Conservation (phyloP, 768 basidiomycete species). For the Cystobasidium ongulense region DNA sequence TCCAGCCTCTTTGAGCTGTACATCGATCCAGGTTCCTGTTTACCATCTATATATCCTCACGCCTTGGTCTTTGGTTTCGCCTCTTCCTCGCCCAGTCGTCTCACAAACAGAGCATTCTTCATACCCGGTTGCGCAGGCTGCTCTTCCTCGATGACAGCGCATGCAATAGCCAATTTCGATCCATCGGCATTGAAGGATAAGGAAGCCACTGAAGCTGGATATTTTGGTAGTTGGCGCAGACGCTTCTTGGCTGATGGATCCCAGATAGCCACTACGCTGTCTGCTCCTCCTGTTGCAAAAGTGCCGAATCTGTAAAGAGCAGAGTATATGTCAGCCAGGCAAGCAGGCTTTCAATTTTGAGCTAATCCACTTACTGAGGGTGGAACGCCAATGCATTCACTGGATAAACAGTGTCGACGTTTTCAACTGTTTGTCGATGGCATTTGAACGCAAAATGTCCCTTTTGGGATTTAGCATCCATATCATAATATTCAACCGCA, state of each 20-base stretch:
- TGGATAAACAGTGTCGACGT: slow-evolving; percentile 91
- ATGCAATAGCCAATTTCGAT: slow-evolving; percentile 29
- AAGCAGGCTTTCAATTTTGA: too few species aligned
- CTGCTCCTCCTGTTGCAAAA: slow-evolving; percentile 90
- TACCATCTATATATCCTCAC: not conserved
- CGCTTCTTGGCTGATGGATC: slow-evolving; percentile 91
- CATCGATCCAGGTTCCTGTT: too few species aligned
- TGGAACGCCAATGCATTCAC: slow-evolving; percentile 94
- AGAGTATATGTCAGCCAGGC: not conserved
- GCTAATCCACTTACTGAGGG: slow-evolving; percentile 66
- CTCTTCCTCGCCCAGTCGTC: slow-evolving; percentile 21
- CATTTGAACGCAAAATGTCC: slow-evolving; percentile 95
- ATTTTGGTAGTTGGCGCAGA: slow-evolving; percentile 62
- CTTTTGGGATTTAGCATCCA: slow-evolving; percentile 66
- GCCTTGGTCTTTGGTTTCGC: slow-evolving; percentile 24
- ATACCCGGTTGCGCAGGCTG: slow-evolving; percentile 9
- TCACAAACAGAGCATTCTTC: slow-evolving; percentile 19
- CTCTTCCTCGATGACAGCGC: slow-evolving; percentile 32
- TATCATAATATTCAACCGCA: slow-evolving; percentile 93
- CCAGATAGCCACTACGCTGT: slow-evolving; percentile 91
- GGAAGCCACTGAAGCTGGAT: slow-evolving; percentile 26
- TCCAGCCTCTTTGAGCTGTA: too few species aligned
- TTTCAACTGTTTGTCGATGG: slow-evolving; percentile 79
- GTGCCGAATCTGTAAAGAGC: slow-evolving; percentile 63
- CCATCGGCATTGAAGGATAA: slow-evolving; percentile 32